A percentile compares a stretch with the other conserved stretches of the same genome.
phyloP scores from a whole-genome alignment of 169 alveolate species.

The Cryptosporidium xiaoi region DNA sequence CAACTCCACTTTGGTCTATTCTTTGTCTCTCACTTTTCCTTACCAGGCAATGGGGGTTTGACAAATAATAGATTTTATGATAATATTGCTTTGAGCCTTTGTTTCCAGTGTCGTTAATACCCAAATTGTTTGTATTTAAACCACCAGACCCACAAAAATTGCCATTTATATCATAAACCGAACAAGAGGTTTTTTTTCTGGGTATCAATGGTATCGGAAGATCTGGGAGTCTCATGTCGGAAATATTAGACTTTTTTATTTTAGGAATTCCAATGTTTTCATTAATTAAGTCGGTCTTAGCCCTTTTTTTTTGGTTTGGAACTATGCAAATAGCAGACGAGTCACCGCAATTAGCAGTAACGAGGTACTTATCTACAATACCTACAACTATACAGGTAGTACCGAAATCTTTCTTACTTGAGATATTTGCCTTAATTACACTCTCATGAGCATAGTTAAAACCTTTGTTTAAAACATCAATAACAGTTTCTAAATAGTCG shows the following conservation, averaged over 20 bases:
- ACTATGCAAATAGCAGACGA: slow-evolving; percentile 61
- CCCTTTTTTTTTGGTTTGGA: background rate
- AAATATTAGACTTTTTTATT: background rate
- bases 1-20: slow-evolving; percentile 66
- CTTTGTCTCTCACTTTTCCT: slow-evolving; percentile 69
- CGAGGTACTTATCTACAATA: slow-evolving; percentile 28
- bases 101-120: background rate
- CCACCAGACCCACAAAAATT: no score
- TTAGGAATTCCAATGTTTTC: background rate
- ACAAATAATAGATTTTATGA: slow-evolving; percentile 46
- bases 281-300: background rate
- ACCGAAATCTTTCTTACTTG: slow-evolving; percentile 50
- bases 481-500: slow-evolving; percentile 25
- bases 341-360: slow-evolving; percentile 64
- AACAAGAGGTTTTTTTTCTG: no score
- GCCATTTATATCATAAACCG: no score
- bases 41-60: slow-evolving; percentile 40
- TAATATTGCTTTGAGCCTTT: background rate
- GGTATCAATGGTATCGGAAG: slow-evolving; percentile 26
- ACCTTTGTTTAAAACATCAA: slow-evolving; percentile 25
- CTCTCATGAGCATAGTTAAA: slow-evolving; percentile 54
- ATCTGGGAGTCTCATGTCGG: slow-evolving; percentile 17
- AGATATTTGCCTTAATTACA: slow-evolving; percentile 37
- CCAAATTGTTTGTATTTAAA: no score
- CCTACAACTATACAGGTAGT: slow-evolving; percentile 67